Evolutionary conservation across 768 basidiomycete genomes (phyloP).

Genomic region (Cystofilobasidium macerans): DNA sequence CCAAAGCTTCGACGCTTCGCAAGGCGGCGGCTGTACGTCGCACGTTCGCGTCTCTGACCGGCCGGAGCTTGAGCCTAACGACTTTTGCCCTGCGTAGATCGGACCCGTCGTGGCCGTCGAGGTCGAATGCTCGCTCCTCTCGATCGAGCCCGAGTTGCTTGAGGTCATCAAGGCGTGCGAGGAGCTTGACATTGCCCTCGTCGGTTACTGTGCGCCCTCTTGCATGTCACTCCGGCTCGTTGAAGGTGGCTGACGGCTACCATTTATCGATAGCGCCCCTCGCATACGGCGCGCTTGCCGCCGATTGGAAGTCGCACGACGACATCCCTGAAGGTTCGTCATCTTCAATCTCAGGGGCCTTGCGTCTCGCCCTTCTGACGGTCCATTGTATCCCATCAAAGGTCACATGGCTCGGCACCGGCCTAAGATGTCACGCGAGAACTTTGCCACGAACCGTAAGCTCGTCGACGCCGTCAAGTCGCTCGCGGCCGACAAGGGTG

Average conservation of each 20-base stretch:
- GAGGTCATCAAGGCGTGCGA: constrained; percentile 47
- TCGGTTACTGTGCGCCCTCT: constrained; percentile 46
- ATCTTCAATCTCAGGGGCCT: neutral
- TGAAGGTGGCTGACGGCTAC: constrained; percentile 22
- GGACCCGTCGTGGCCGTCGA: constrained; percentile 52
- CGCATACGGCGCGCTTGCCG: constrained; percentile 39
- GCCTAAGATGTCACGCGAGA: neutral
- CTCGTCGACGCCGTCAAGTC: constrained; percentile 30
- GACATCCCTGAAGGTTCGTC: constrained; percentile 41
- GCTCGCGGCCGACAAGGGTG: constrained; percentile 42
- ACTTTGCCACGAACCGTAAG: constrained; percentile 28
- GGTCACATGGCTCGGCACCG: constrained; percentile 14
- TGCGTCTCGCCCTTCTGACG: constrained; percentile 13
- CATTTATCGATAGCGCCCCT: constrained; percentile 29
- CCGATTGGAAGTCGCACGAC: constrained; percentile 34
- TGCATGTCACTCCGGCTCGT: neutral
- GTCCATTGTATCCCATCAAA: neutral
- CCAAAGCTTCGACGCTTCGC: constrained; percentile 35
- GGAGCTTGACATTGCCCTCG: constrained; percentile 51
- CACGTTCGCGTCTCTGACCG: neutral
- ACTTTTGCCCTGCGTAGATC: constrained; percentile 37
- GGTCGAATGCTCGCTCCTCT: constrained; percentile 57
- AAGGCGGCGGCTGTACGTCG: constrained; percentile 2
- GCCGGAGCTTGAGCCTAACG: neutral
- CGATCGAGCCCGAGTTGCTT: constrained; percentile 47